phyloP scores from a whole-genome alignment of 192 early-diverging fungal genomes.

The Oehlia diaphana region DNA sequence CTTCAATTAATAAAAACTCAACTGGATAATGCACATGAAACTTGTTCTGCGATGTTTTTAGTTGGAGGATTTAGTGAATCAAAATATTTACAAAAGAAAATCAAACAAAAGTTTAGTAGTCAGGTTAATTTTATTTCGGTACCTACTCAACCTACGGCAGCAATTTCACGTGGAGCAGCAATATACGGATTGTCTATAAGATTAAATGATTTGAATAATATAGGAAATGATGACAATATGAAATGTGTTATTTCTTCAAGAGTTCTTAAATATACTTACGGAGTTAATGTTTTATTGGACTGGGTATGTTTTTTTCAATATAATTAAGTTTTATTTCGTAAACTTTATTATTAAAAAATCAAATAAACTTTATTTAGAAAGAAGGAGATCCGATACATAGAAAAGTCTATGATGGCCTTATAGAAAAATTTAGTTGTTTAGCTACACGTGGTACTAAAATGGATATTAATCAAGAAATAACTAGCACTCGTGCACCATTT shows the following conservation, averaged over 20 bases:
- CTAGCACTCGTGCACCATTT: no score
- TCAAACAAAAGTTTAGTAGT: slow-evolving; percentile 45
- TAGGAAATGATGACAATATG: slow-evolving; percentile 32
- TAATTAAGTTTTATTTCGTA: no score
- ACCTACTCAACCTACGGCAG: slow-evolving; percentile 49
- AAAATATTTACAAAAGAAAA: slow-evolving; percentile 37
- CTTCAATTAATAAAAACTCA: slow-evolving; percentile 52
- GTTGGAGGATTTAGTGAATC: slow-evolving; percentile 59
- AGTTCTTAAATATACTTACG: background rate
- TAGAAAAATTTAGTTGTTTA: no score
- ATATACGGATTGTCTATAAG: background rate
- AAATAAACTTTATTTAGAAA: background rate
- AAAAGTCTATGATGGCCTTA: background rate
- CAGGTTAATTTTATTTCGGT: slow-evolving; percentile 43
- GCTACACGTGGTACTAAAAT: no score
- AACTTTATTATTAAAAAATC: no score
- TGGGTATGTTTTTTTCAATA: background rate
- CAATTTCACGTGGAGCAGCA: slow-evolving; percentile 46
- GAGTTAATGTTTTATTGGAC: background rate
- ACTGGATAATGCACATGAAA: slow-evolving; percentile 38
- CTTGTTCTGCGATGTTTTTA: slow-evolving; percentile 52
- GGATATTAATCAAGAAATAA: no score
- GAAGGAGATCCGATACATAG: background rate
- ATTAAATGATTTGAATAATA: slow-evolving; percentile 37
- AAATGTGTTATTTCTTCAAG: background rate